Conservation (phyloP, 495 filamentous ascomycete species). For the Penicillium steckii region DNA sequence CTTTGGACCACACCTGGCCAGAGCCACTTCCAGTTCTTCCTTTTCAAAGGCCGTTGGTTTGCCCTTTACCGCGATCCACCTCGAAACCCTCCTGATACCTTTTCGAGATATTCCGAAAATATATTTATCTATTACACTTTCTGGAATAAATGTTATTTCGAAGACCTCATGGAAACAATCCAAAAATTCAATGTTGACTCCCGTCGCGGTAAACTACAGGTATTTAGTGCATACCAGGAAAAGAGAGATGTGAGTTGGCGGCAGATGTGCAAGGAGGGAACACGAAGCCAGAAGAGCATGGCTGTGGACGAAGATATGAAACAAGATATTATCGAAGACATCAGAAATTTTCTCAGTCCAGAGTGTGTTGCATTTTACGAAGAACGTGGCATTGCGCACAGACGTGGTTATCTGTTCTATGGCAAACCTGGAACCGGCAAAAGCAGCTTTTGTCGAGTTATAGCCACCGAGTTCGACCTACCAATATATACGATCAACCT, state of each 20-base stretch:
- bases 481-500: conserved; percentile 1
- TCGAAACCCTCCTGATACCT: not conserved
- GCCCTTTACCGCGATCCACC: not conserved
- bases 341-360: not conserved
- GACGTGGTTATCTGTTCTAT: conserved; percentile 4
- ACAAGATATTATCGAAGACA: not conserved
- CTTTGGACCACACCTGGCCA: not conserved
- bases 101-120: not conserved
- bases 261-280: not conserved
- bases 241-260: not conserved
- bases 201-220: not conserved
- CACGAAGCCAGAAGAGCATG: not conserved
- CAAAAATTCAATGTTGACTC: not conserved
- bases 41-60: not conserved
- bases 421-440: conserved; percentile 5
- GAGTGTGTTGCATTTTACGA: not conserved
- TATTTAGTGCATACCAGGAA: not conserved
- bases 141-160: not conserved
- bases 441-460: not conserved
- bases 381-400: conserved; percentile 1
- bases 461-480: not conserved
- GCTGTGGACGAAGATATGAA: conserved; percentile 1
- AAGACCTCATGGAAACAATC: not conserved
- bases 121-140: not conserved
- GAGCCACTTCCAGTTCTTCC: not conserved